A percentile compares a stretch with the other conserved stretches of the same genome.
Evolutionary conservation across 306 rosid species (phyloP).

Genomic region (Fragaria ananassa): DNA sequence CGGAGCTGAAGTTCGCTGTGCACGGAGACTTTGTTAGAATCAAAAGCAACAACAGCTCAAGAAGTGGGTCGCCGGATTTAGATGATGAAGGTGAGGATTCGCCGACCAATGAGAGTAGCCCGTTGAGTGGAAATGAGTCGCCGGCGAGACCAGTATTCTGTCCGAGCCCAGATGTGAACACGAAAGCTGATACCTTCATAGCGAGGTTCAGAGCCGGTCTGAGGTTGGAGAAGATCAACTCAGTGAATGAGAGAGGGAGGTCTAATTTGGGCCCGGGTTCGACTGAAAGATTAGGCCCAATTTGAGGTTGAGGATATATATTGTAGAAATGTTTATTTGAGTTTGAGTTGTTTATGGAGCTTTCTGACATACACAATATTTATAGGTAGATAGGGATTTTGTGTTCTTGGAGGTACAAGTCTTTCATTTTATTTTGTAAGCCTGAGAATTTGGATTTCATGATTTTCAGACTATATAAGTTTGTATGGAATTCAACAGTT

Average conservation of each 20-base stretch:
- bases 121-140: slow-evolving; percentile 26
- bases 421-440: not conserved
- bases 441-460: not conserved
- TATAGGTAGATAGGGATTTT: not conserved
- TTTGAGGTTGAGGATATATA: not conserved
- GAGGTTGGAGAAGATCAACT: slow-evolving; percentile 69
- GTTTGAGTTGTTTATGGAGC: not conserved
- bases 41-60: slow-evolving; percentile 56
- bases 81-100: slow-evolving; percentile 49
- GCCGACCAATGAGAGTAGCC: slow-evolving; percentile 22
- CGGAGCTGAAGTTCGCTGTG: slow-evolving; percentile 42
- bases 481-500: not conserved
- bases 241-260: slow-evolving; percentile 49
- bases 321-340: not conserved
- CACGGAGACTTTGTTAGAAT: slow-evolving; percentile 73
- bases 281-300: slow-evolving; percentile 19
- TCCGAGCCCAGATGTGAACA: slow-evolving; percentile 72
- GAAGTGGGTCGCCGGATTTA: slow-evolving; percentile 55
- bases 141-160: slow-evolving; percentile 37
- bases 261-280: slow-evolving; percentile 46
- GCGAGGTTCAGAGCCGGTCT: slow-evolving; percentile 67
- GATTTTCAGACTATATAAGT: not conserved
- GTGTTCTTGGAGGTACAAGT: not conserved
- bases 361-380: not conserved
- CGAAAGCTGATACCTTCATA: slow-evolving; percentile 76